Percentiles rank a stretch among this genome's conserved stretches.
Evolutionary conservation across 1,284 basidiomycete genomes (phyloP).

Genomic region (Cutaneotrichosporon mucoides): DNA sequence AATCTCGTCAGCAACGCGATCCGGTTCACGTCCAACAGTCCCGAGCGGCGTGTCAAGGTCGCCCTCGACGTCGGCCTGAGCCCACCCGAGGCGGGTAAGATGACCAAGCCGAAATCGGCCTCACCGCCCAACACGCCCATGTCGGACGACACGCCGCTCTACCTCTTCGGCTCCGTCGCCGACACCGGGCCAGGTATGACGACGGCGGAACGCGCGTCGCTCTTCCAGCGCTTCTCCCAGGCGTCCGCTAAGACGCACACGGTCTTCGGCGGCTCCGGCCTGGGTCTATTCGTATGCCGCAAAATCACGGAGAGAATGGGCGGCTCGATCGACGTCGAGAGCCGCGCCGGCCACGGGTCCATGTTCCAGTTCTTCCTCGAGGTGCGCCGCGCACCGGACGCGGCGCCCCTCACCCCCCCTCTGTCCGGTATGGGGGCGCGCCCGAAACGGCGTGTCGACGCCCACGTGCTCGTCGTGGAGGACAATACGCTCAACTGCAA

Average conservation of each 20-base stretch:
- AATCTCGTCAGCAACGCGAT: conserved; percentile 31
- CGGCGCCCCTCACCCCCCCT: no score
- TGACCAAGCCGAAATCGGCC: not conserved
- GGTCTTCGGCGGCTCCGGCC: conserved; percentile 31
- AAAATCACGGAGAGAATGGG: conserved; percentile 28
- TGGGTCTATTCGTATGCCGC: conserved; percentile 33
- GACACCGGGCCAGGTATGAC: conserved; percentile 34
- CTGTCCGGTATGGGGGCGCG: not conserved
- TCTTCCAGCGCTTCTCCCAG: conserved; percentile 32
- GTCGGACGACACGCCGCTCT: conserved; percentile 9
- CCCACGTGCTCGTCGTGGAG: conserved; percentile 31
- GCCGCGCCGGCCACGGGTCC: conserved; percentile 22
- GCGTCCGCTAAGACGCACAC: conserved; percentile 25
- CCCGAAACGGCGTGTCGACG: not conserved
- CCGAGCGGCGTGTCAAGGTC: conserved; percentile 4
- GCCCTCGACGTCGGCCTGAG: conserved; percentile 20
- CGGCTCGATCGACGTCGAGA: conserved; percentile 27
- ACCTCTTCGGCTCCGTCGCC: conserved; percentile 15
- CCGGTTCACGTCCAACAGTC: conserved; percentile 20
- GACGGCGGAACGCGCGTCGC: conserved; percentile 19
- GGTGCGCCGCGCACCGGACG: not conserved
- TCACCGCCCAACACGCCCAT: not conserved
- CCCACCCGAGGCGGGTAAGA: conserved; percentile 17
- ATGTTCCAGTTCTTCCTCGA: conserved; percentile 49
- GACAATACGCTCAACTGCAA: conserved; percentile 45